phyloP scores from a whole-genome alignment of 495 filamentous ascomycete genomes.

The Talaromyces stipitatus region DNA sequence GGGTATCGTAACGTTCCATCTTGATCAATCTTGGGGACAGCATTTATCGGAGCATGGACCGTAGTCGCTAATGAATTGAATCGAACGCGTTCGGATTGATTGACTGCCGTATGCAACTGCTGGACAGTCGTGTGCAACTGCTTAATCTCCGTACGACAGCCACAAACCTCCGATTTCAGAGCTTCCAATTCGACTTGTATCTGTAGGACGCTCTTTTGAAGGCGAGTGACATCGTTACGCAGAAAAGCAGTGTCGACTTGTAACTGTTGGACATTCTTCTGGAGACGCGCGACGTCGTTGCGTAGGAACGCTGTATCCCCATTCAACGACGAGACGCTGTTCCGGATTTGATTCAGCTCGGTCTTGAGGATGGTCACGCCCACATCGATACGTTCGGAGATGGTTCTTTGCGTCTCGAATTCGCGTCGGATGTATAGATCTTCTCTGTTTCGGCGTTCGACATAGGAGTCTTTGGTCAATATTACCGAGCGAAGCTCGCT shows the following conservation, averaged over 20 bases:
- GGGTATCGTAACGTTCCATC: slow-evolving; percentile 31
- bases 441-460: slow-evolving; percentile 35
- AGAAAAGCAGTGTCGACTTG: slow-evolving; percentile 10
- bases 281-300: slow-evolving; percentile 30
- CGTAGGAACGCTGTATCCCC: slow-evolving; percentile 32
- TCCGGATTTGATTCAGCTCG: slow-evolving; percentile 32
- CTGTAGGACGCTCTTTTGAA: slow-evolving; percentile 13
- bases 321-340: slow-evolving; percentile 24
- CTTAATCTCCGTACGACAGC: slow-evolving; percentile 30
- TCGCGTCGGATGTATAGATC: slow-evolving; percentile 35
- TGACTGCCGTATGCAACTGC: slow-evolving; percentile 30
- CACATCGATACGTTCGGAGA: slow-evolving; percentile 30
- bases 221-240: slow-evolving; percentile 20
- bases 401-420: slow-evolving; percentile 28
- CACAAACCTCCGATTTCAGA: slow-evolving; percentile 20
- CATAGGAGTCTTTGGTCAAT: slow-evolving; percentile 32
- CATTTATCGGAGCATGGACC: slow-evolving; percentile 27
- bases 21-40: slow-evolving; percentile 27
- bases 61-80: slow-evolving; percentile 36
- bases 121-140: slow-evolving; percentile 28
- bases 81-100: slow-evolving; percentile 26
- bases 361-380: slow-evolving; percentile 31
- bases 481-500: slow-evolving; percentile 30
- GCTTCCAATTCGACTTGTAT: slow-evolving; percentile 1
- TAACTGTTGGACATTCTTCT: slow-evolving; percentile 33